Evolutionary conservation across 1,284 basidiomycete genomes (phyloP).

Genomic region (Malassezia psittaci): DNA sequence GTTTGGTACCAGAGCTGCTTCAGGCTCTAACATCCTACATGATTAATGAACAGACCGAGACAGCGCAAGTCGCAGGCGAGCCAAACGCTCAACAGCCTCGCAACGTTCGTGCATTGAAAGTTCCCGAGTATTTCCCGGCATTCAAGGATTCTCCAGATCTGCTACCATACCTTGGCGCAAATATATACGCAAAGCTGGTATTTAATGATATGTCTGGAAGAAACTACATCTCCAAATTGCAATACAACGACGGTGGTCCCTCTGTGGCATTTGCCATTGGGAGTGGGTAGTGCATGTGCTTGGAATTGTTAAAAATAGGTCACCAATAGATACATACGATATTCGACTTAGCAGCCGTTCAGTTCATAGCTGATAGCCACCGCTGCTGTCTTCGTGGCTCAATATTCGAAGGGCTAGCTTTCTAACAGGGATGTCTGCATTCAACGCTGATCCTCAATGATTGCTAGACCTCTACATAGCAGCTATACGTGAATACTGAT

Average conservation of each 20-base stretch:
- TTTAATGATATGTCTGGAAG: constrained; percentile 37
- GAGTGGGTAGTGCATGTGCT: constrained; percentile 1
- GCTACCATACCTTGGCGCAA: constrained; percentile 41
- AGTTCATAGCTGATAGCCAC: no score
- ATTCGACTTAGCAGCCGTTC: no score
- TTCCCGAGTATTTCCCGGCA: constrained; percentile 45
- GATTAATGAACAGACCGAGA: constrained; percentile 26
- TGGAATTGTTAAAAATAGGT: no score
- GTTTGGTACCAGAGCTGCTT: constrained; percentile 29
- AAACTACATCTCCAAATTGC: constrained; percentile 38
- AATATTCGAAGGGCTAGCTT: no score
- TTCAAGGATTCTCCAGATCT: constrained; percentile 45
- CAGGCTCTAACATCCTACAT: constrained; percentile 23
- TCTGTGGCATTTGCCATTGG: constrained; percentile 20
- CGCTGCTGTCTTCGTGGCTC: no score
- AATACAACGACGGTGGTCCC: constrained; percentile 43
- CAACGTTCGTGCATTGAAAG: constrained; percentile 33
- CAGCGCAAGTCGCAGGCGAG: constrained; percentile 31
- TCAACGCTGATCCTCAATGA: no score
- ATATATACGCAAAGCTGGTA: constrained; percentile 44
- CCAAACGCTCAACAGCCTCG: constrained; percentile 35
- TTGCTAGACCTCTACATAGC: no score
- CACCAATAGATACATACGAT: no score
- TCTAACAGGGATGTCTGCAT: no score
- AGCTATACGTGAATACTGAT: no score